A percentile compares a stretch with the other conserved stretches of the same genome.
phyloP scores from a whole-genome alignment of 2,329 filamentous ascomycete genomes.

The Aureobasidium sp. region DNA sequence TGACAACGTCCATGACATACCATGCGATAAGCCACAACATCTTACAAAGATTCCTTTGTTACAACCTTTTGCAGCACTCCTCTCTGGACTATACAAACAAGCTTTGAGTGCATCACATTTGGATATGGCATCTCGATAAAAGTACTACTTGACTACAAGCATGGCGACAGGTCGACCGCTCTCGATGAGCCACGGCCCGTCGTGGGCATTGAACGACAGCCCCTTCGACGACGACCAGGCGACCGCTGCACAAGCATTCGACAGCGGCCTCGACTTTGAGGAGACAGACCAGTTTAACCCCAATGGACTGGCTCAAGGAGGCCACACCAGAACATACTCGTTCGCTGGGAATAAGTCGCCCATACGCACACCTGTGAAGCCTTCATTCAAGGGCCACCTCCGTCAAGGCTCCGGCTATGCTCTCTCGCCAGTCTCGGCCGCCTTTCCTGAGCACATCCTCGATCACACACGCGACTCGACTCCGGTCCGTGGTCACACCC shows the following conservation, averaged over 20 bases:
- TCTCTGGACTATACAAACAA: background rate
- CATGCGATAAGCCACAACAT: background rate
- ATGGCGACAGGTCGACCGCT: background rate
- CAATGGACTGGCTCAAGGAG: slow-evolving; percentile 17
- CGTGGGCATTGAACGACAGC: slow-evolving; percentile 8
- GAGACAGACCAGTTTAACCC: slow-evolving; percentile 12
- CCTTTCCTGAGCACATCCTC: slow-evolving; percentile 13
- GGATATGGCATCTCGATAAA: background rate
- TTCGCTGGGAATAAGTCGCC: slow-evolving; percentile 13
- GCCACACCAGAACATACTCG: slow-evolving; percentile 26
- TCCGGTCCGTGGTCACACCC: slow-evolving; percentile 25
- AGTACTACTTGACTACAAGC: background rate
- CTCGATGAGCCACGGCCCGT: background rate
- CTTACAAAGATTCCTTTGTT: background rate
- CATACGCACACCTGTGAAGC: slow-evolving; percentile 6
- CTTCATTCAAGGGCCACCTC: slow-evolving; percentile 6
- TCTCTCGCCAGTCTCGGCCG: slow-evolving; percentile 10
- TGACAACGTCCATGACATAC: background rate
- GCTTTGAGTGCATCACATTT: background rate
- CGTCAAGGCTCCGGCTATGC: slow-evolving; percentile 10
- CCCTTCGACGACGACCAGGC: slow-evolving; percentile 5
- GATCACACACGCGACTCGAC: background rate
- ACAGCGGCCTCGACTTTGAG: slow-evolving; percentile 13
- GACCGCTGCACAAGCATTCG: background rate
- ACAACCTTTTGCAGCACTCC: background rate